Conservation (phyloP, 441 rosid species). For the Breynia disticha region DNA sequence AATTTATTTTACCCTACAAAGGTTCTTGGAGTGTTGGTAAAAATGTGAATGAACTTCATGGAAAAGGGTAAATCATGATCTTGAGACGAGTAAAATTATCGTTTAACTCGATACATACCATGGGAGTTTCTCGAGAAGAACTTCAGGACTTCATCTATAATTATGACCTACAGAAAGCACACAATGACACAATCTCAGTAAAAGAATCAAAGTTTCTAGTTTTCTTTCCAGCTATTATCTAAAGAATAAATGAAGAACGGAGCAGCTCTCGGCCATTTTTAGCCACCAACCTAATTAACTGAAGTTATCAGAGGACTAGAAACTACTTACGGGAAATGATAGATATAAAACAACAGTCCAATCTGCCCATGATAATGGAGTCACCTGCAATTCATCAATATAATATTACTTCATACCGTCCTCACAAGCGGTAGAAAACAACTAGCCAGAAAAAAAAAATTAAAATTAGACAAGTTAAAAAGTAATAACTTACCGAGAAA, state of each 20-base stretch:
- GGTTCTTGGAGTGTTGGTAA: not conserved
- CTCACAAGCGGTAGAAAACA: conserved; percentile 4
- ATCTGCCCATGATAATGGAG: conserved; percentile 89
- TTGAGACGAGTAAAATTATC: conserved; percentile 2
- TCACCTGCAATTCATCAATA: conserved; percentile 52
- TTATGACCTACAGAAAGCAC: conserved; percentile 54
- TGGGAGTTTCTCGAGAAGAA: conserved; percentile 73
- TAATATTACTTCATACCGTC: conserved; percentile 9
- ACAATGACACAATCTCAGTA: conserved; percentile 1
- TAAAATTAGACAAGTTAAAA: conserved; percentile 12
- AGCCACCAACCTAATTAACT: not conserved
- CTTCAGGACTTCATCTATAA: conserved; percentile 88
- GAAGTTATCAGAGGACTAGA: not conserved
- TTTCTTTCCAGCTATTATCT: not conserved
- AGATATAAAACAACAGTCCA: conserved; percentile 84
- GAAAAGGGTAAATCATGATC: not conserved
- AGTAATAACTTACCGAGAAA: conserved; percentile 73
- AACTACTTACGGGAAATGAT: conserved; percentile 81
- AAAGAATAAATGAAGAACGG: not conserved
- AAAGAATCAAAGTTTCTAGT: not conserved
- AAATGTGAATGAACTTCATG: not conserved
- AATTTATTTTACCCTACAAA: not conserved
- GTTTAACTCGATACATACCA: conserved; percentile 25
- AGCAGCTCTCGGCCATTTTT: not conserved
- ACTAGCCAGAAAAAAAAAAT: conserved; percentile 1